These are phyloP conservation scores for Poronia punctata DNA, from an alignment of 495 filamentous ascomycete species.

Conservation along the genomic window DNA sequence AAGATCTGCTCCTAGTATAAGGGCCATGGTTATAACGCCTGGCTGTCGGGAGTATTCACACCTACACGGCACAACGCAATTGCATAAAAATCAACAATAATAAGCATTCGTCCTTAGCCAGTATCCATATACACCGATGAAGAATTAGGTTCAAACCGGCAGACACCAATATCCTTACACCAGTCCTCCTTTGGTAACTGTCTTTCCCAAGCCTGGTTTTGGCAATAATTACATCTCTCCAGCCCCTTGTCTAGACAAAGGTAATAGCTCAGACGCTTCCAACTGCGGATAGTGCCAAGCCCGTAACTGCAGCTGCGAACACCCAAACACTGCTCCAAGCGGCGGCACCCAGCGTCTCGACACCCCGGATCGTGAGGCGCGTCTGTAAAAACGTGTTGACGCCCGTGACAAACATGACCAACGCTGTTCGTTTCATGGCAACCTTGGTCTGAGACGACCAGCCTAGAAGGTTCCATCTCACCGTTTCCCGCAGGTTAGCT, in stretches of 20 bases:
- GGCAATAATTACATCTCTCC: too few relatives aligned
- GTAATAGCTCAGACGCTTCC: constrained; percentile 42
- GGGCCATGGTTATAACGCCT: too few relatives aligned
- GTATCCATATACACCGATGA: too few relatives aligned
- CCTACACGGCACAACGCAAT: too few relatives aligned
- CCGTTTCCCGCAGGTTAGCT: constrained; percentile 51
- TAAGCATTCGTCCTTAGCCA: too few relatives aligned
- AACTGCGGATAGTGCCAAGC: constrained; percentile 47
- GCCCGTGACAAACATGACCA: constrained; percentile 49
- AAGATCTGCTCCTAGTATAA: too few relatives aligned
- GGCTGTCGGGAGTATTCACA: too few relatives aligned
- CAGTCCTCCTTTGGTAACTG: too few relatives aligned
- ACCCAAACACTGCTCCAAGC: constrained; percentile 69
- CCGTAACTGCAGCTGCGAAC: constrained; percentile 50
- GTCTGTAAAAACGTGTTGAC: constrained; percentile 61
- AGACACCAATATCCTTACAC: too few relatives aligned
- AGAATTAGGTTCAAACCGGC: too few relatives aligned
- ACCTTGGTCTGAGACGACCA: constrained; percentile 57
- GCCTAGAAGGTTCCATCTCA: constrained; percentile 55
- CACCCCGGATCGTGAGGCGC: constrained; percentile 54
- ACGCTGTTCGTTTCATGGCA: constrained; percentile 54
- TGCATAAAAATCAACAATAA: too few relatives aligned
- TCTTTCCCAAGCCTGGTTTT: too few relatives aligned
- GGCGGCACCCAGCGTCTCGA: constrained; percentile 57
- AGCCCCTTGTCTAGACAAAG: background rate